phyloP scores from a whole-genome alignment of 208 protist genomes.

The Leishmania turanica region DNA sequence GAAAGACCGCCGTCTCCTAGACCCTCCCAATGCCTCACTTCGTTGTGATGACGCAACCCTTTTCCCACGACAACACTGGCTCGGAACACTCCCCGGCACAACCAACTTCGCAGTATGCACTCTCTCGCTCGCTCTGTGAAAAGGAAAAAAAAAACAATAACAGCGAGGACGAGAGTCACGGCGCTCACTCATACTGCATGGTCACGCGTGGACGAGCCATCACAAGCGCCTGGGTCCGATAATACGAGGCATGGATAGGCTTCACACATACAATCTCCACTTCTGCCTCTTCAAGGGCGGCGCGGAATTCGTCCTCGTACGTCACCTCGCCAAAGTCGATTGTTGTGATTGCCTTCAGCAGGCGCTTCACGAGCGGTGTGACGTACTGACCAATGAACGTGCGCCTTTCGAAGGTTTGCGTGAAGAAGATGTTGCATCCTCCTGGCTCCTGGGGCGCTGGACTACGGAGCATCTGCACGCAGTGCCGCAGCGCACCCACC shows the following conservation, averaged over 20 bases:
- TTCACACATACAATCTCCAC: slow-evolving; percentile 59
- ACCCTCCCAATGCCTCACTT: neutral
- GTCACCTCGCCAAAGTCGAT: slow-evolving; percentile 88
- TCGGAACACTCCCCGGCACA: neutral
- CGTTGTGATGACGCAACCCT: neutral
- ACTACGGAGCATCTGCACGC: slow-evolving; percentile 64
- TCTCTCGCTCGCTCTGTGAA: neutral
- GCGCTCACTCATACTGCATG: slow-evolving; percentile 7
- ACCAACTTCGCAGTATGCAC: neutral
- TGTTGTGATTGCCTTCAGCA: slow-evolving; percentile 62
- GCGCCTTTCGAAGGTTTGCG: slow-evolving; percentile 76
- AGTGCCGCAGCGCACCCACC: slow-evolving; percentile 57
- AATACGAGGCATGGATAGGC: slow-evolving; percentile 45
- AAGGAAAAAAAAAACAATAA: neutral
- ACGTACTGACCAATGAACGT: slow-evolving; percentile 61
- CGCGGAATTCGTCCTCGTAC: slow-evolving; percentile 77
- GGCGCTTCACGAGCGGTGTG: slow-evolving; percentile 56
- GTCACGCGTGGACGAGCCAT: slow-evolving; percentile 55
- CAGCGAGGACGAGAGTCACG: neutral
- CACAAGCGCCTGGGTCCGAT: slow-evolving; percentile 62
- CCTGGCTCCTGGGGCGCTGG: slow-evolving; percentile 41
- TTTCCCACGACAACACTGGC: neutral
- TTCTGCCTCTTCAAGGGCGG: slow-evolving; percentile 43
- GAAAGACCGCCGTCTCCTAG: neutral
- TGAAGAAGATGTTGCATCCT: slow-evolving; percentile 74